Evolutionary conservation across 805 yeast genomes (phyloP).

Genomic region (Hanseniaspora guilliermondii): DNA sequence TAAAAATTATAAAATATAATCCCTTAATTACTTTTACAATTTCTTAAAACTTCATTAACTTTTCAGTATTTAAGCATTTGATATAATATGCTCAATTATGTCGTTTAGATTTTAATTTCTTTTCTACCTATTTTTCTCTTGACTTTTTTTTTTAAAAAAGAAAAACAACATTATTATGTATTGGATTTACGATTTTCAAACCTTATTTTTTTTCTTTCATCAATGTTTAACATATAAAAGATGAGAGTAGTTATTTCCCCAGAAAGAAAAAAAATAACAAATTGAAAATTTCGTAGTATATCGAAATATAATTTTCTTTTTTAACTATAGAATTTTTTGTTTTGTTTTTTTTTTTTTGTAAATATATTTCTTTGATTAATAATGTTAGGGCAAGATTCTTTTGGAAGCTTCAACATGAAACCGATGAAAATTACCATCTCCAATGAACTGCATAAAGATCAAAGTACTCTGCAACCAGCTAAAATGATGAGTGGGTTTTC

Average conservation of each 20-base stretch:
- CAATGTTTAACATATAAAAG: too few relatives aligned
- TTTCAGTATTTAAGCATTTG: background rate
- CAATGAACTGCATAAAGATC: background rate
- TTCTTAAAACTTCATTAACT: background rate
- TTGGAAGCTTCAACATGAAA: background rate
- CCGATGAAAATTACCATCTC: background rate
- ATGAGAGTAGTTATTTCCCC: too few relatives aligned
- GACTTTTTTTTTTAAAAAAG: background rate
- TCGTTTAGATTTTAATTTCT: background rate
- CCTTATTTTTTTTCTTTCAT: too few relatives aligned
- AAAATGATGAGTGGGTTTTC: constrained; percentile 2
- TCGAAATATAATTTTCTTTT: too few relatives aligned
- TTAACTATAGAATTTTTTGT: too few relatives aligned
- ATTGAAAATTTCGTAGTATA: too few relatives aligned
- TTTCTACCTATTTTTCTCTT: background rate
- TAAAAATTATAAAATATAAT: too few relatives aligned
- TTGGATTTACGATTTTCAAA: too few relatives aligned
- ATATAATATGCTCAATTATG: background rate
- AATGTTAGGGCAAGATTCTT: background rate
- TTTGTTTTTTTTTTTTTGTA: too few relatives aligned
- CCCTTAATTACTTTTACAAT: too few relatives aligned
- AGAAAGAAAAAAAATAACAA: too few relatives aligned
- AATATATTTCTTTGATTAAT: background rate
- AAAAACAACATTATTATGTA: too few relatives aligned
- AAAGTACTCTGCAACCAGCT: background rate